These are phyloP conservation scores for Kwoniella pini DNA, from an alignment of 768 basidiomycete genomes.

Conservation along the genomic window DNA sequence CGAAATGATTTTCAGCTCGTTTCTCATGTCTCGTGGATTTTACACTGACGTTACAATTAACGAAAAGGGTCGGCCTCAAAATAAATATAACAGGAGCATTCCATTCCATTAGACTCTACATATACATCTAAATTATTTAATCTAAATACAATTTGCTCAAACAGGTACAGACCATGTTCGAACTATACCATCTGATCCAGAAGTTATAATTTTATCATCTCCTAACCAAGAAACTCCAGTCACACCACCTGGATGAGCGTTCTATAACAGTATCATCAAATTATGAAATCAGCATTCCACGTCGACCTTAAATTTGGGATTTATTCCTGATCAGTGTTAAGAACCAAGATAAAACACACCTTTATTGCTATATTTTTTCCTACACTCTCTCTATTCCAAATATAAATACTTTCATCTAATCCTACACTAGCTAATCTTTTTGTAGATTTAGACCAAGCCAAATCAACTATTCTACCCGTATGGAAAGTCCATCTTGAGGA, in stretches of 20 bases:
- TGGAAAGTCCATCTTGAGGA: slow-evolving; percentile 83
- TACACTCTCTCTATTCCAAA: slow-evolving; percentile 72
- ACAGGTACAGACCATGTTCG: slow-evolving; percentile 56
- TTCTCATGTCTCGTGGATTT: neutral
- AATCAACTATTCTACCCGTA: slow-evolving; percentile 72
- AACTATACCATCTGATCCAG: slow-evolving; percentile 80
- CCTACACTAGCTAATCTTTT: slow-evolving; percentile 81
- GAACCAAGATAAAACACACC: slow-evolving; percentile 30
- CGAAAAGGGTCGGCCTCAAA: too few relatives aligned
- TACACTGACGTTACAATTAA: too few relatives aligned
- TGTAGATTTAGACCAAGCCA: slow-evolving; percentile 74
- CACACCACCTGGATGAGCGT: slow-evolving; percentile 82
- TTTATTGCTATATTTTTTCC: slow-evolving; percentile 75
- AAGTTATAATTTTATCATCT: slow-evolving; percentile 63
- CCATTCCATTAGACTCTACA: too few relatives aligned
- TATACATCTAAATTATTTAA: neutral
- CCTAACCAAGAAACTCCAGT: slow-evolving; percentile 76
- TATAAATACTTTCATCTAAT: slow-evolving; percentile 87
- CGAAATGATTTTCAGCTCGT: neutral
- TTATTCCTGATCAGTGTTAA: neutral
- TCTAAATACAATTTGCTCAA: neutral
- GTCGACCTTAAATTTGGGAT: too few relatives aligned
- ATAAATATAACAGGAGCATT: too few relatives aligned
- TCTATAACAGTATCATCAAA: slow-evolving; percentile 51
- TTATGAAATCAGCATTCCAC: too few relatives aligned